Conservation (phyloP, 495 filamentous ascomycete species). For the Penicillium steckii region DNA sequence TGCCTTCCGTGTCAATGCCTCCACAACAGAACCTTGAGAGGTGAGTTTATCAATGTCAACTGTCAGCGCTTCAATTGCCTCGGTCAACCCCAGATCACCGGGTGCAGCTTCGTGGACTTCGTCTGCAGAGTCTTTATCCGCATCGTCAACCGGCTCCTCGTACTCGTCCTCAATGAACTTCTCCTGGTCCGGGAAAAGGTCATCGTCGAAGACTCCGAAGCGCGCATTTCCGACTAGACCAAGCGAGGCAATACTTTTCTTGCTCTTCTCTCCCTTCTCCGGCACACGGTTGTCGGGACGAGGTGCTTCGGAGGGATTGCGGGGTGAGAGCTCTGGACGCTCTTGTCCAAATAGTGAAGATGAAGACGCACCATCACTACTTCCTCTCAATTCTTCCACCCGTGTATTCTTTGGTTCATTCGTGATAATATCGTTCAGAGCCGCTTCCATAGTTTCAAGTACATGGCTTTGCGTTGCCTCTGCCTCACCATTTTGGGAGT, state of each 20-base stretch:
- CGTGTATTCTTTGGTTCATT: slow-evolving; percentile 65
- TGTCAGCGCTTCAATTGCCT: slow-evolving; percentile 82
- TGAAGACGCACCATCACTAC: slow-evolving; percentile 44
- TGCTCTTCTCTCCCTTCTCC: slow-evolving; percentile 49
- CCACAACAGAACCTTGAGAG: slow-evolving; percentile 86
- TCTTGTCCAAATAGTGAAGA: slow-evolving; percentile 40
- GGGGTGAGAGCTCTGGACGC: slow-evolving; percentile 46
- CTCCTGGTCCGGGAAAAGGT: slow-evolving; percentile 89
- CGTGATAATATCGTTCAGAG: slow-evolving; percentile 92
- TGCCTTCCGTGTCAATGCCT: slow-evolving; percentile 88
- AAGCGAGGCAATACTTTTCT: slow-evolving; percentile 85
- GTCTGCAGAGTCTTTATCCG: slow-evolving; percentile 66
- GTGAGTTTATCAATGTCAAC: slow-evolving; percentile 86
- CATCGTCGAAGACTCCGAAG: slow-evolving; percentile 90
- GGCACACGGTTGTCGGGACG: slow-evolving; percentile 32
- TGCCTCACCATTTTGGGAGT: slow-evolving; percentile 48
- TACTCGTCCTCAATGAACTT: slow-evolving; percentile 83
- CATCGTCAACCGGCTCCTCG: slow-evolving; percentile 63
- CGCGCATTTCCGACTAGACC: slow-evolving; percentile 82
- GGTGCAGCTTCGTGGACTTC: slow-evolving; percentile 94
- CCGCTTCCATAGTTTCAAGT: slow-evolving; percentile 91
- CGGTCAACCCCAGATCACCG: slow-evolving; percentile 88
- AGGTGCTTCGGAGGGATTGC: slow-evolving; percentile 57
- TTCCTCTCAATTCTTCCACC: slow-evolving; percentile 59
- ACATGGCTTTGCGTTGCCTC: slow-evolving; percentile 52